Evolutionary conservation across 768 basidiomycete genomes (phyloP), one percentile per base, ranked within the genome.

Genomic region (Lactarius sp.): DNA sequence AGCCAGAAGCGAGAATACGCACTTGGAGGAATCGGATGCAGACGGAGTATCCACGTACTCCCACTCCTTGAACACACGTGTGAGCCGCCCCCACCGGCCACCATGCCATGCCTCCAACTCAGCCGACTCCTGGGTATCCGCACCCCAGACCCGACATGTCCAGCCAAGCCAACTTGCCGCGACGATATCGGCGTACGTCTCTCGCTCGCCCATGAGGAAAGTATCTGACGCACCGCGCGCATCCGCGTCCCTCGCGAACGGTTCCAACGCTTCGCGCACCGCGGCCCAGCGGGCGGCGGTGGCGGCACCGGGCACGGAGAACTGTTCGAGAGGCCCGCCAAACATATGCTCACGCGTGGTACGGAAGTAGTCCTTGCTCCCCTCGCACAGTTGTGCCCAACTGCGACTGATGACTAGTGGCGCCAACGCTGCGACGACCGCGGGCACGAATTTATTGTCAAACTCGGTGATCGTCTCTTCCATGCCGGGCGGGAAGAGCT

Each of bases 121-220:
- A 51, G 72, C 74, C 80, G 80, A 83, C 56, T 77, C 74, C 47
- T 72, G 65, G 47, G 77, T 77, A 13, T 80, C 74, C 59, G 73
- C 71, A 8, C 77, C 77, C 52, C 71, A 71, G 2, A 76, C 41
- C 13, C 66, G 66, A 66, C 72, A 78, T 9, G 73, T 58, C 71
- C 73, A 79, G 0, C 69, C 31, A 9, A 78, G 57, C 47, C 70
- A 69, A 4, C 67, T 62, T 2, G 70, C 79, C 27, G 80, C 63
- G 3, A 73, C 71, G 34, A 81, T 71, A 67, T 83, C 81, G 0
- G 75, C 76, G 69, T 76, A 82, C 0, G 72, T 74, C 9, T 75
- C 66, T 13, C 63, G 67, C 7, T 75, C 68, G 1, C 80, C 80
- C 64, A 77, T 71, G 20, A 81, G 62, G 59, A 69, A 62, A 6